Conservation (phyloP, 2,329 filamentous ascomycete genomes). For the Epichloe elymi region DNA sequence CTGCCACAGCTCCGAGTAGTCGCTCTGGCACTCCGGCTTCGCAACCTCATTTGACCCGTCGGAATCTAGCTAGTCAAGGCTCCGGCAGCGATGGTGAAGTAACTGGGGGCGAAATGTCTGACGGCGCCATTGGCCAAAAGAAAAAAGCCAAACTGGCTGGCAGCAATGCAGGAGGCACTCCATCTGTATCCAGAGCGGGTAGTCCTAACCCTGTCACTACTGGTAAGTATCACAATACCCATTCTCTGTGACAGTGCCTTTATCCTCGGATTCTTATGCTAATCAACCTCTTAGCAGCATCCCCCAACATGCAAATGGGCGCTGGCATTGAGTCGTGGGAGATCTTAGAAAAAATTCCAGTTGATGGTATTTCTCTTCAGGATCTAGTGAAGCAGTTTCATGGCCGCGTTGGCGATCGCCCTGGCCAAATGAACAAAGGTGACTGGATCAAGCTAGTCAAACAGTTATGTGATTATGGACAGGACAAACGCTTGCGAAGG, state of each 20-base stretch:
- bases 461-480: conserved; percentile 37
- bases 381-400: conserved; percentile 42
- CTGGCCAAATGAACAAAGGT: conserved; percentile 36
- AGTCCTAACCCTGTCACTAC: conserved; percentile 39
- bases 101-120: conserved; percentile 55
- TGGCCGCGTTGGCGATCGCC: conserved; percentile 36
- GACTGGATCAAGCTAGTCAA: conserved; percentile 49
- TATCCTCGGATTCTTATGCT: background rate
- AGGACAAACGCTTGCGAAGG: conserved; percentile 38
- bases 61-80: conserved; percentile 34
- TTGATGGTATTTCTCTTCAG: conserved; percentile 40
- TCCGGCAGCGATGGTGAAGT: conserved; percentile 62
- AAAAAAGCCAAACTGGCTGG: conserved; percentile 44
- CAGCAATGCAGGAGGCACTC: conserved; percentile 35
- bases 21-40: conserved; percentile 43
- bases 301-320: conserved; percentile 23
- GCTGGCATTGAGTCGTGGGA: conserved; percentile 35
- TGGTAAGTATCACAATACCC: conserved; percentile 19
- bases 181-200: conserved; percentile 45
- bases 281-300: conserved; percentile 12
- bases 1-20: conserved; percentile 34
- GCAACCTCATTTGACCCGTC: conserved; percentile 23
- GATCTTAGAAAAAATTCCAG: conserved; percentile 39
- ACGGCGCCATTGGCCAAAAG: conserved; percentile 32
- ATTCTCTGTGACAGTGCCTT: background rate